A percentile compares a stretch with the other conserved stretches of the same genome.
phyloP scores from a whole-genome alignment of 2,329 filamentous ascomycete species.

The Diplodia mutila region DNA sequence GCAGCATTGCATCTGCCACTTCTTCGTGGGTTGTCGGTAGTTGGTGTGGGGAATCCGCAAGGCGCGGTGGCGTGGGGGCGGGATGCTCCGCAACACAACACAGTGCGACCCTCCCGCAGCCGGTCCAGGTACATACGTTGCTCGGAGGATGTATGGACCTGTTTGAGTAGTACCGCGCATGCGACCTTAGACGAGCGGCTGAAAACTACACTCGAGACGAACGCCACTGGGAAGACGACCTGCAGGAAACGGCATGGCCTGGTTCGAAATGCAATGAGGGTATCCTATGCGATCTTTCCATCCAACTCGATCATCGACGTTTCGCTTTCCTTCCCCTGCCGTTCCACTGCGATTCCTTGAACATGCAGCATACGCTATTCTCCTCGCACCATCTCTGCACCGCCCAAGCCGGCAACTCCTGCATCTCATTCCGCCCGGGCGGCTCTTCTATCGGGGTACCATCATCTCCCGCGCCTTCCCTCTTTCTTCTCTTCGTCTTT shows the following conservation, averaged over 20 bases:
- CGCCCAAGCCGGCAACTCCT: slow-evolving; percentile 50
- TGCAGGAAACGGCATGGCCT: neutral
- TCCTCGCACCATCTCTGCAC: slow-evolving; percentile 89
- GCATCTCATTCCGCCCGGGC: slow-evolving; percentile 34
- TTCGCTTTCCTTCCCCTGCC: neutral
- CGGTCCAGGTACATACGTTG: neutral
- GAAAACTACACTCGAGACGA: too few species aligned
- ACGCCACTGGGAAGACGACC: neutral
- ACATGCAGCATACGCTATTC: slow-evolving; percentile 79
- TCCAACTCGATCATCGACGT: neutral
- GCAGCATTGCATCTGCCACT: neutral
- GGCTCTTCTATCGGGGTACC: slow-evolving; percentile 58
- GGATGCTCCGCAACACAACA: neutral
- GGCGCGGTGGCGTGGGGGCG: neutral
- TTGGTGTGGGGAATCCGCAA: neutral
- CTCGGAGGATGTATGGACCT: neutral
- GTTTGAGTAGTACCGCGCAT: neutral
- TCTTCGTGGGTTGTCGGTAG: neutral
- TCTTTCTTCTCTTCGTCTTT: neutral
- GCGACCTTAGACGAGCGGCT: neutral
- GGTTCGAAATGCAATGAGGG: neutral
- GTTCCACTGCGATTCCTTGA: slow-evolving; percentile 54
- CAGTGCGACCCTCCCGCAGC: neutral
- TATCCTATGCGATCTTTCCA: neutral
- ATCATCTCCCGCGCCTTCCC: slow-evolving; percentile 41